Conservation (phyloP, 768 basidiomycete species). For the Mycena chlorophos region DNA sequence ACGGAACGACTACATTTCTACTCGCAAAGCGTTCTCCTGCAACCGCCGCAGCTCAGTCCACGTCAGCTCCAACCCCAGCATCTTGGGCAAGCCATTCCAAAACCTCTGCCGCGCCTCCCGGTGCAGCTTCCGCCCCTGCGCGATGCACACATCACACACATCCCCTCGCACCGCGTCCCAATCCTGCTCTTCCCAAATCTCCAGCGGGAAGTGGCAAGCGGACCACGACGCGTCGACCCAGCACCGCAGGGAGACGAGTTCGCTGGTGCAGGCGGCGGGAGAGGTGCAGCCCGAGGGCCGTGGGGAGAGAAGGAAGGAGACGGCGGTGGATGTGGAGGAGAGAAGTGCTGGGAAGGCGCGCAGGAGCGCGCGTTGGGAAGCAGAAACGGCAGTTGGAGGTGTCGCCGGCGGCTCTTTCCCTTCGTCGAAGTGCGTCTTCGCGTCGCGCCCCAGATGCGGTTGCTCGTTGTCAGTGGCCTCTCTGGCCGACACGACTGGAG, state of each 20-base stretch:
- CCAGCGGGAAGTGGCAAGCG: conserved; percentile 16
- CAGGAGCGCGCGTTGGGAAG: conserved; percentile 14
- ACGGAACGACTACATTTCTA: too few relatives aligned
- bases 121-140: conserved; percentile 10
- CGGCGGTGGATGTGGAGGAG: neutral
- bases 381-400: neutral
- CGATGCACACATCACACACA: conserved; percentile 6
- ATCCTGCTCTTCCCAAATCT: conserved; percentile 18
- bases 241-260: conserved; percentile 8
- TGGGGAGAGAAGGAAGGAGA: conserved; percentile 11
- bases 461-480: too few relatives aligned
- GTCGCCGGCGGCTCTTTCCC: too few relatives aligned
- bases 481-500: too few relatives aligned
- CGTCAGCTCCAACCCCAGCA: neutral
- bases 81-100: conserved; percentile 11
- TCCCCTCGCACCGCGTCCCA: conserved; percentile 14
- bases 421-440: too few relatives aligned
- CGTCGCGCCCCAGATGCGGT: too few relatives aligned
- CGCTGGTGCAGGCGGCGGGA: conserved; percentile 10
- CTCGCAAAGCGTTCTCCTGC: conserved; percentile 6
- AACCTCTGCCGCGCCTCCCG: conserved; percentile 7
- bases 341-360: conserved; percentile 11
- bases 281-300: conserved; percentile 4
- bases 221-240: conserved; percentile 14
- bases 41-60: conserved; percentile 16